A percentile compares a stretch with the other conserved stretches of the same genome.
Conservation (phyloP, 768 basidiomycete species). For the Tulasnella sp. region DNA sequence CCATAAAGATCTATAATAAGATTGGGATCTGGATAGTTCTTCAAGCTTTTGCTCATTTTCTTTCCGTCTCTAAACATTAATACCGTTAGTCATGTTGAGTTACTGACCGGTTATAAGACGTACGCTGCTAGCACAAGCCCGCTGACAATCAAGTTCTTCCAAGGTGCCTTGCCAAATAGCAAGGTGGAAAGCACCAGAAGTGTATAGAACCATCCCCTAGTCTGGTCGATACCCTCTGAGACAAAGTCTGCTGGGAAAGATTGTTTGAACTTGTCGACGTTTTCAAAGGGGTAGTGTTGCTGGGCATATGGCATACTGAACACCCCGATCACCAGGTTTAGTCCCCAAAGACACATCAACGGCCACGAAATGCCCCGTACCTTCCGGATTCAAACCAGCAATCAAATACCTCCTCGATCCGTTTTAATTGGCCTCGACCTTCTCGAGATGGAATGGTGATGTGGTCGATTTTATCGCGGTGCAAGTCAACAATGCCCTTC, state of each 20-base stretch:
- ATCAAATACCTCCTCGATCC: conserved; percentile 97
- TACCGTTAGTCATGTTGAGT: not conserved
- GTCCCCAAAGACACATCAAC: not conserved
- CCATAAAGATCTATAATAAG: conserved; percentile 84
- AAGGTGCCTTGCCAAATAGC: conserved; percentile 85
- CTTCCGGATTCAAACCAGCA: conserved; percentile 99
- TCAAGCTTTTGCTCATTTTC: conserved; percentile 98
- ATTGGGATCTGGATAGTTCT: conserved; percentile 95
- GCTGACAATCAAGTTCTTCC: conserved; percentile 96
- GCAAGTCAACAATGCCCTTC: conserved; percentile 77
- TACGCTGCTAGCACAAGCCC: conserved; percentile 93
- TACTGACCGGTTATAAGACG: conserved; percentile 29
- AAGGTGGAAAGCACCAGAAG: conserved; percentile 93
- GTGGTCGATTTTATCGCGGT: conserved; percentile 90
- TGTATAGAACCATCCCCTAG: conserved; percentile 99
- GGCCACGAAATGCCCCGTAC: conserved; percentile 37
- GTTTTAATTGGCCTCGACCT: conserved; percentile 77
- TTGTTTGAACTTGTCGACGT: conserved; percentile 75
- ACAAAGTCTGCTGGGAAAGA: conserved; percentile 95
- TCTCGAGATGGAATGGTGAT: conserved; percentile 89
- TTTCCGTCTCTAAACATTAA: conserved; percentile 68
- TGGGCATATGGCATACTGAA: conserved; percentile 97
- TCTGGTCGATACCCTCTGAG: conserved; percentile 97
- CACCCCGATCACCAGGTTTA: not conserved
- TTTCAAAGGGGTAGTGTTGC: conserved; percentile 96